Percentiles rank a stretch among this genome's conserved stretches.
Evolutionary conservation across 768 basidiomycete species (phyloP).

Genomic region (Naganishia onofrii): DNA sequence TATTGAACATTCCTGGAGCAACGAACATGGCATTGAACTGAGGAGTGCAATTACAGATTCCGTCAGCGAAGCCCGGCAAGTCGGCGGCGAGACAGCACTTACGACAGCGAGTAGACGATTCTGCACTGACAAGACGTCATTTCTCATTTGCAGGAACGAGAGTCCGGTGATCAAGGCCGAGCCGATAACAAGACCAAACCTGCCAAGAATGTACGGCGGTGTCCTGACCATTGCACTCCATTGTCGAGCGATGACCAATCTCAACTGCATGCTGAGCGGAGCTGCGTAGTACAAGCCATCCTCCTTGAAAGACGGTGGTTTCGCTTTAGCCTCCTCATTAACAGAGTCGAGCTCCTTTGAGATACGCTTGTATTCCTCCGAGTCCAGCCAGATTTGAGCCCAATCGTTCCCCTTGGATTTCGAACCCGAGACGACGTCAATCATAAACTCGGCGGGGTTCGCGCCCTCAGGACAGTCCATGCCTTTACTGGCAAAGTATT

Average conservation of each 20-base stretch:
- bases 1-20: constrained; percentile 58
- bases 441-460: constrained; percentile 30
- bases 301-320: constrained; percentile 33
- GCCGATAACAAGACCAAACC: constrained; percentile 22
- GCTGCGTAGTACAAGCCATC: constrained; percentile 33
- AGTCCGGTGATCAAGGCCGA: constrained; percentile 29
- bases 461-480: constrained; percentile 8
- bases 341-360: constrained; percentile 55
- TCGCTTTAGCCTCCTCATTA: constrained; percentile 57
- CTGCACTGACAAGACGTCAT: constrained; percentile 19
- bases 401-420: constrained; percentile 62
- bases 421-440: constrained; percentile 19
- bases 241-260: constrained; percentile 8
- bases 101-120: constrained; percentile 26
- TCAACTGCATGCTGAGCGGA: constrained; percentile 21
- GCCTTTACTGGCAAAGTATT: constrained; percentile 21
- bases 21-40: constrained; percentile 80
- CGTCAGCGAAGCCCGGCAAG: constrained; percentile 5
- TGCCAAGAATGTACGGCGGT: constrained; percentile 20
- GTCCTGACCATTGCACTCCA: constrained; percentile 15
- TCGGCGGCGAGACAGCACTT: constrained; percentile 12
- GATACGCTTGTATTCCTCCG: constrained; percentile 57
- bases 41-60: constrained; percentile 52
- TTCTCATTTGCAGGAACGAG: constrained; percentile 19
- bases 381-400: constrained; percentile 76